A percentile compares a stretch with the other conserved stretches of the same genome.
These are phyloP conservation scores for Discostella stelligeroides DNA, from an alignment of 108 stramenopile species.

Conservation along the genomic window DNA sequence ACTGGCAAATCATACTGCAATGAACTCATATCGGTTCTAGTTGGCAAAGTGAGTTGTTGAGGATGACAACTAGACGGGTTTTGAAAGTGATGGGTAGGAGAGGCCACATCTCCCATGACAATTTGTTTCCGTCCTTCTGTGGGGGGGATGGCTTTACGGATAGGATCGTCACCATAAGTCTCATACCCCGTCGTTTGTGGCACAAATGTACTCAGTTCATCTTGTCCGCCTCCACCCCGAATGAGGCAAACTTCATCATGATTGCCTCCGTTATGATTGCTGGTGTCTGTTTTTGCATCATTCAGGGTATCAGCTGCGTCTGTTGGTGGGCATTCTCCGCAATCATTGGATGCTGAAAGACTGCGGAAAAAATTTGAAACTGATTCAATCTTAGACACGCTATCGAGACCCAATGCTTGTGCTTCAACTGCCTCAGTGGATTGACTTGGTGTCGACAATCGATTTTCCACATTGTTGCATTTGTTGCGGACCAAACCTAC, in stretches of 20 bases:
- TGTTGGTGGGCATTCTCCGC: constrained; percentile 19
- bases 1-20: constrained; percentile 23
- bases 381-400: constrained; percentile 12
- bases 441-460: neutral
- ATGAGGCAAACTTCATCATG: constrained; percentile 18
- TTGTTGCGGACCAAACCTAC: constrained; percentile 58
- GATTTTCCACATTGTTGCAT: constrained; percentile 6
- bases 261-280: constrained; percentile 6
- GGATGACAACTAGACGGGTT: constrained; percentile 12
- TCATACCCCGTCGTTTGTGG: constrained; percentile 5
- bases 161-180: neutral
- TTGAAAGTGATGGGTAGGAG: constrained; percentile 22
- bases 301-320: constrained; percentile 1
- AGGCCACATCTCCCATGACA: too few species aligned
- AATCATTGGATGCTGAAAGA: constrained; percentile 4
- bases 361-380: constrained; percentile 24
- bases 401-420: constrained; percentile 20
- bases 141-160: constrained; percentile 14
- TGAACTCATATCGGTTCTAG: constrained; percentile 12
- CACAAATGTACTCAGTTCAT: constrained; percentile 11
- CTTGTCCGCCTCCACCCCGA: constrained; percentile 36
- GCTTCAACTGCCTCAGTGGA: constrained; percentile 5
- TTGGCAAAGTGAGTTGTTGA: constrained; percentile 29
- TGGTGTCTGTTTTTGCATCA: constrained; percentile 5
- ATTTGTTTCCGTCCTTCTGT: constrained; percentile 10